Evolutionary conservation across 345 rosid genomes (phyloP).

Genomic region (Linum tenue): DNA sequence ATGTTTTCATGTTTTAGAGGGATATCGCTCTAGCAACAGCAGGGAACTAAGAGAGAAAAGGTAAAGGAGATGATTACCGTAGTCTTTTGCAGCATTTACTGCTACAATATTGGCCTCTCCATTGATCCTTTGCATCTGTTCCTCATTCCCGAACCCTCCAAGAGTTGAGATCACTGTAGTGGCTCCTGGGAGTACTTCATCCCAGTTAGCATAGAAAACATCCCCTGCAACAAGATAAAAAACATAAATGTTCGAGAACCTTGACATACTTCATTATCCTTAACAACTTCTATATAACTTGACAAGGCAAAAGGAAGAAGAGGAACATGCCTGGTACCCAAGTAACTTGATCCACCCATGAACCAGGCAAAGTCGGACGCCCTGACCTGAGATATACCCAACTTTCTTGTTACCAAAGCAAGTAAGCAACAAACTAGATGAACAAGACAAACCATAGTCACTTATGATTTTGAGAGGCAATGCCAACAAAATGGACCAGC

Average conservation of each 20-base stretch:
- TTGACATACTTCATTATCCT: too few species aligned
- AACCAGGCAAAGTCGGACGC: conserved; percentile 48
- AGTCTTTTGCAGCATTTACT: conserved; percentile 76
- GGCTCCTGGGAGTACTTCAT: conserved; percentile 86
- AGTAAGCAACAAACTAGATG: background rate
- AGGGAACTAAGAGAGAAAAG: too few species aligned
- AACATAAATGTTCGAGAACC: too few species aligned
- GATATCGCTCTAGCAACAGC: too few species aligned
- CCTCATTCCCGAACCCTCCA: conserved; percentile 88
- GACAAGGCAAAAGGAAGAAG: background rate
- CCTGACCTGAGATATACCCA: conserved; percentile 56
- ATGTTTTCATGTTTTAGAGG: too few species aligned
- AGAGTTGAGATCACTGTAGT: conserved; percentile 84
- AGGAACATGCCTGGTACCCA: conserved; percentile 61
- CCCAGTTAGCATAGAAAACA: conserved; percentile 88
- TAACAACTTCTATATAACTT: background rate
- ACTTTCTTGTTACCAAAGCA: conserved; percentile 10
- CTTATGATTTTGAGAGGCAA: background rate
- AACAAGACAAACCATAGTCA: background rate
- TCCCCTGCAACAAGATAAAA: conserved; percentile 43
- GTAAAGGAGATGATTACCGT: conserved; percentile 24
- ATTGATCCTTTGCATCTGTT: conserved; percentile 81
- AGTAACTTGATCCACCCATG: conserved; percentile 91
- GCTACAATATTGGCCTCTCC: conserved; percentile 80
- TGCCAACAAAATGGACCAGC: background rate